These are phyloP conservation scores for Zelonia costaricensis DNA, from an alignment of 208 protist species.

Conservation along the genomic window DNA sequence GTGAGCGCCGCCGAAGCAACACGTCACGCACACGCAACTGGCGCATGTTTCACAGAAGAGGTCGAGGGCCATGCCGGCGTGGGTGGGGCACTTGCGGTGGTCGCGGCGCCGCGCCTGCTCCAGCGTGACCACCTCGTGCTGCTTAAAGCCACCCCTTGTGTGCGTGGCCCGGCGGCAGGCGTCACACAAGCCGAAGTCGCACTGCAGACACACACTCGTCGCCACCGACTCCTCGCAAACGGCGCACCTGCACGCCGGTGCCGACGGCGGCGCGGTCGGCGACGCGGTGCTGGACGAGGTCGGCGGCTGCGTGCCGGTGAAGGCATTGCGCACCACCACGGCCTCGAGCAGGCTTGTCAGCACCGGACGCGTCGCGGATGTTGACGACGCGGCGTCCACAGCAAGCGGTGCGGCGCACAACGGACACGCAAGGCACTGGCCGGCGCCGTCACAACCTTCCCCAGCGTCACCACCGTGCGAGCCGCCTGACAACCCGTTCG, in stretches of 20 bases:
- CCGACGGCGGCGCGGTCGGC: background rate
- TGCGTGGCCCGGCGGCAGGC: slow-evolving; percentile 51
- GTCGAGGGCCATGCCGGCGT: slow-evolving; percentile 56
- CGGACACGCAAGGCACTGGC: slow-evolving; percentile 9
- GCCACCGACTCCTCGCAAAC: slow-evolving; percentile 58
- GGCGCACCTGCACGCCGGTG: slow-evolving; percentile 31
- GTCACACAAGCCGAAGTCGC: slow-evolving; percentile 71
- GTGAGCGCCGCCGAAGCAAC: slow-evolving; percentile 71
- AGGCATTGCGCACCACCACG: slow-evolving; percentile 13
- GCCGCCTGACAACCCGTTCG: background rate
- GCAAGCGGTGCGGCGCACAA: slow-evolving; percentile 4
- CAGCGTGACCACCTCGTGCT: slow-evolving; percentile 52
- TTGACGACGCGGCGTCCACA: background rate
- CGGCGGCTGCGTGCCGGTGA: slow-evolving; percentile 1
- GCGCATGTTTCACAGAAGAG: slow-evolving; percentile 72
- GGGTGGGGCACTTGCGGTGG: slow-evolving; percentile 32
- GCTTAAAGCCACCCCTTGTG: slow-evolving; percentile 55
- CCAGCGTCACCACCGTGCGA: too few species aligned
- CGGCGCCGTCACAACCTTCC: too few species aligned
- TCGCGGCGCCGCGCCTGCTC: slow-evolving; percentile 27
- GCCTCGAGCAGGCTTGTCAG: background rate
- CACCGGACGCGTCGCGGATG: background rate
- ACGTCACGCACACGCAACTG: slow-evolving; percentile 58
- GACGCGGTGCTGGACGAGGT: background rate
- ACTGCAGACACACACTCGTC: slow-evolving; percentile 56